These are phyloP conservation scores for Plectosphaerella cucumerina DNA, from an alignment of 2,329 filamentous ascomycete genomes.

Conservation along the genomic window DNA sequence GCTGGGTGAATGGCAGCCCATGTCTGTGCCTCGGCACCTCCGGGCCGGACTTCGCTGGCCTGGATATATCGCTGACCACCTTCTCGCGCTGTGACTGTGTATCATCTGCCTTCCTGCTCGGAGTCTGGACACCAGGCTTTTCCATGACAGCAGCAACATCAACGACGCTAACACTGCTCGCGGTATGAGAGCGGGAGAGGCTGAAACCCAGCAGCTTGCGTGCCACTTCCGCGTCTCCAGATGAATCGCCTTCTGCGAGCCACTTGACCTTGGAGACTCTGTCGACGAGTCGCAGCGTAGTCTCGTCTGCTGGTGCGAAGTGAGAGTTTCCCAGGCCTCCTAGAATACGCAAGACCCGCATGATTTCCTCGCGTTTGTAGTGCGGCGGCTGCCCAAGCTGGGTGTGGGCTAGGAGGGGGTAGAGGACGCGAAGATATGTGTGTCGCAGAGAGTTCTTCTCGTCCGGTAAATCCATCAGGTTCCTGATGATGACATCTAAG, in stretches of 20 bases:
- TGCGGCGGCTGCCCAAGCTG: constrained; percentile 82
- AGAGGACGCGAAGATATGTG: constrained; percentile 89
- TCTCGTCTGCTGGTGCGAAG: constrained; percentile 78
- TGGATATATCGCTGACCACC: too few relatives aligned
- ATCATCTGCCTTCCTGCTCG: constrained; percentile 53
- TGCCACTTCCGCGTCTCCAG: constrained; percentile 42
- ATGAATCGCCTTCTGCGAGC: constrained; percentile 44
- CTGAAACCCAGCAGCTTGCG: constrained; percentile 67
- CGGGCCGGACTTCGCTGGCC: constrained; percentile 38
- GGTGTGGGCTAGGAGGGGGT: constrained; percentile 85
- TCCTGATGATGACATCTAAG: constrained; percentile 92
- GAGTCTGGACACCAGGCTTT: constrained; percentile 78
- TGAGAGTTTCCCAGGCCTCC: constrained; percentile 63
- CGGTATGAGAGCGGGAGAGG: constrained; percentile 58
- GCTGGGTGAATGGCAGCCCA: constrained; percentile 37
- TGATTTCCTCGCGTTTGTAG: constrained; percentile 86
- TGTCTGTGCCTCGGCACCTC: constrained; percentile 54
- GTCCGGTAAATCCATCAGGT: constrained; percentile 90
- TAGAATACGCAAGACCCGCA: constrained; percentile 70
- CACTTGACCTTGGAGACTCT: constrained; percentile 72
- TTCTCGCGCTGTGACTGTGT: constrained; percentile 1
- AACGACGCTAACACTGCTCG: constrained; percentile 70
- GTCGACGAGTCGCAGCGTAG: constrained; percentile 70
- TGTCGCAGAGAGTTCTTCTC: constrained; percentile 76
- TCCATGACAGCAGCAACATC: constrained; percentile 78